Percentiles rank a stretch among this genome's conserved stretches.
phyloP scores from a whole-genome alignment of 768 basidiomycete species.

The Mycena haematopus region DNA sequence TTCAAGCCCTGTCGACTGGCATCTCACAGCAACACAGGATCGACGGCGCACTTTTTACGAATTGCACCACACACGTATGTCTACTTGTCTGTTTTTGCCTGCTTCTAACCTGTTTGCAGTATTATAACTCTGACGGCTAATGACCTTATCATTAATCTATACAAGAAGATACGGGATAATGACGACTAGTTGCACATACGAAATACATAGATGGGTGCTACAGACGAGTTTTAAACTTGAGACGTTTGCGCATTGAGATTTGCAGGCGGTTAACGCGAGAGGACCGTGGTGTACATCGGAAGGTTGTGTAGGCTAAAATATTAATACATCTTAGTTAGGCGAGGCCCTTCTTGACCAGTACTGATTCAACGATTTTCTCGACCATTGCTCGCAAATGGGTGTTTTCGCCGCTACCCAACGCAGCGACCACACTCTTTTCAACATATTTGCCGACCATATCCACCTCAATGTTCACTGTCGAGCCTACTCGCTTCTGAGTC shows the following conservation, averaged over 20 bases:
- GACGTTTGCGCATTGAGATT: no score
- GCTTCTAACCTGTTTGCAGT: conserved; percentile 42
- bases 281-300: no score
- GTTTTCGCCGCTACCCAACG: conserved; percentile 61
- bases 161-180: conserved; percentile 53
- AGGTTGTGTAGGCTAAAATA: background rate
- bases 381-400: conserved; percentile 55
- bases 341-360: conserved; percentile 52
- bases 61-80: conserved; percentile 89
- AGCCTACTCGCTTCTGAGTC: conserved; percentile 69
- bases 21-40: conserved; percentile 55
- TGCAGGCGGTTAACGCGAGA: no score
- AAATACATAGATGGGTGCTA: background rate
- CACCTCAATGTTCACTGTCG: conserved; percentile 92
- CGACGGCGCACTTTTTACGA: conserved; percentile 90
- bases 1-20: background rate
- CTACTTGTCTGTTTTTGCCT: background rate
- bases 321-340: background rate
- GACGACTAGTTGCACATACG: conserved; percentile 20
- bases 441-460: conserved; percentile 96
- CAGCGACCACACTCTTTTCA: conserved; percentile 78
- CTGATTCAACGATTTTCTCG: conserved; percentile 63
- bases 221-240: no score
- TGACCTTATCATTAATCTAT: conserved; percentile 74
- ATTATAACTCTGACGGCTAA: conserved; percentile 92